Evolutionary conservation across 306 rosid species (phyloP).

Genomic region (Glycine soja): DNA sequence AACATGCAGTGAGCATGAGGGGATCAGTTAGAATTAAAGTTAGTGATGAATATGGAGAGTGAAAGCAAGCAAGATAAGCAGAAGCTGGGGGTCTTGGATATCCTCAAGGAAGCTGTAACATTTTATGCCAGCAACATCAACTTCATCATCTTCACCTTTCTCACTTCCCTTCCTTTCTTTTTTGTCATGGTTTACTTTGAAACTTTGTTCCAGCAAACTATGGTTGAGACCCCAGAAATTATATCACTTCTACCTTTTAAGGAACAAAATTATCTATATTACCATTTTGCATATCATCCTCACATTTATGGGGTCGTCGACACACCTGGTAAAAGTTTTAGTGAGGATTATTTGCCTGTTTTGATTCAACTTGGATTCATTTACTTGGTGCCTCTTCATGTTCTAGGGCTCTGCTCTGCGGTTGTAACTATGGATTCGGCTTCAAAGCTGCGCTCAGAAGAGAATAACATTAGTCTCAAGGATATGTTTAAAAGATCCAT

Average conservation of each 20-base stretch:
- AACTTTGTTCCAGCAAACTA: conserved; percentile 46
- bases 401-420: conserved; percentile 51
- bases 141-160: conserved; percentile 59
- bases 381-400: conserved; percentile 54
- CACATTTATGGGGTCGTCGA: rapidly evolving
- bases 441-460: conserved; percentile 51
- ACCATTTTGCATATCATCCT: neutral
- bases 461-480: conserved; percentile 44
- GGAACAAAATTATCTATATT: neutral
- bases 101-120: conserved; percentile 54
- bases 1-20: neutral
- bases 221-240: conserved; percentile 46
- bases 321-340: neutral
- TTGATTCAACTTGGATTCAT: conserved; percentile 52
- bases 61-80: conserved; percentile 49
- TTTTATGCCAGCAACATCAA: conserved; percentile 53
- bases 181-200: conserved; percentile 59
- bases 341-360: conserved; percentile 36
- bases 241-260: conserved; percentile 2
- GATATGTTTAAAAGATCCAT: conserved; percentile 51
- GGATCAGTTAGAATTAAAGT: neutral
- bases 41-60: conserved; percentile 39
- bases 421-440: conserved; percentile 49
- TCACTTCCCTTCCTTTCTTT: conserved; percentile 62
- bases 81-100: conserved; percentile 53